These are phyloP conservation scores for Grosmannia huntii DNA, from an alignment of 2,329 filamentous ascomycete genomes.

Conservation along the genomic window DNA sequence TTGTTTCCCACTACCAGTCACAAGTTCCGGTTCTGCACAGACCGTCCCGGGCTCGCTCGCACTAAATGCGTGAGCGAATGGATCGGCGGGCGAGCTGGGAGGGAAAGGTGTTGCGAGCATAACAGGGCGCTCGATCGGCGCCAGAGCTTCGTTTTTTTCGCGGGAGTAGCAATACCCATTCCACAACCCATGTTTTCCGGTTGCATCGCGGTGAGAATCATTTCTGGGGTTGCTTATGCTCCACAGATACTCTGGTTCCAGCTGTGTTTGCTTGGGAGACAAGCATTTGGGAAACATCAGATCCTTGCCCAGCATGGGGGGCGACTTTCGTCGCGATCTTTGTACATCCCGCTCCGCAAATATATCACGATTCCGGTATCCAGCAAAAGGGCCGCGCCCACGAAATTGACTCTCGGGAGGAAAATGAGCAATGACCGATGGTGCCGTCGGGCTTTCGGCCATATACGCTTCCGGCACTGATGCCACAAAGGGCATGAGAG, in stretches of 20 bases:
- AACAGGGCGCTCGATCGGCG: conserved; percentile 30
- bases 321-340: conserved; percentile 42
- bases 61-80: conserved; percentile 27
- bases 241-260: conserved; percentile 62
- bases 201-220: conserved; percentile 39
- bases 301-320: conserved; percentile 80
- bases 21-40: conserved; percentile 25
- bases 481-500: conserved; percentile 20
- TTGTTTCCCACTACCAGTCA: background rate
- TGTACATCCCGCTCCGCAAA: conserved; percentile 31
- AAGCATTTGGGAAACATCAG: conserved; percentile 68
- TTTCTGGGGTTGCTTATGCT: conserved; percentile 31
- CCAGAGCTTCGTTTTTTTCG: conserved; percentile 23
- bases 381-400: conserved; percentile 29
- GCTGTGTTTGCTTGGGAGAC: conserved; percentile 73
- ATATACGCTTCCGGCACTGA: conserved; percentile 16
- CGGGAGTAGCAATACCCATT: conserved; percentile 51
- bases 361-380: conserved; percentile 32
- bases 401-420: conserved; percentile 30
- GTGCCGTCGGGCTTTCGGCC: conserved; percentile 17
- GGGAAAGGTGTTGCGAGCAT: conserved; percentile 39
- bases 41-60: conserved; percentile 16
- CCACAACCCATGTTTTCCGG: conserved; percentile 59
- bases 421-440: conserved; percentile 14
- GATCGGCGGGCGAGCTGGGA: conserved; percentile 27